Base-by-base conservation (phyloP, 2,329 filamentous ascomycete genomes). In the Fusarium pilosicola region DNA sequence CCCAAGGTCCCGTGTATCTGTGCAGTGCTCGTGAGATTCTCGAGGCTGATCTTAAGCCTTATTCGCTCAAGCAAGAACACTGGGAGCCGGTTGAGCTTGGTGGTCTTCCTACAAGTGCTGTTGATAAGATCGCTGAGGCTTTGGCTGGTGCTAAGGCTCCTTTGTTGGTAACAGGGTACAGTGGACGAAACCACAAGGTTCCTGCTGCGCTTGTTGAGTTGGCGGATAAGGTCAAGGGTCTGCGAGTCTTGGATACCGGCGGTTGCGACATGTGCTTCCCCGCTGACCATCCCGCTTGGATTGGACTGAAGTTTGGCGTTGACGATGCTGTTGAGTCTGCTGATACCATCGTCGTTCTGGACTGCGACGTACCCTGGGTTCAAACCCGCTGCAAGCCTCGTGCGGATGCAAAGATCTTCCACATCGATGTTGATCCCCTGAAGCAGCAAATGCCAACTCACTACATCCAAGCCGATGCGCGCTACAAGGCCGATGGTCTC, bases 311-410 rank as follows among this genome's bases (percentile, higher is more conserved):
- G 48, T 97, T 91, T 76, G 94, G 94, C 7, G 86, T 89, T 6
- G 93, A 97, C 58, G 90, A 93, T 5, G 86, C 87, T 46, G 93
- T 97, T 79, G 88, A 87, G 66, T 90, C 90, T 1, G 94, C 95
- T 1, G 96, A 98, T 80, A 89, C 94, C 17, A 97, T 98, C 67
- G 75, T 98, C 2, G 92, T 97, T 6, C 79, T 97, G 30, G 93
- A 98, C 81, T 97, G 94, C 73, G 95, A 98, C 79, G 94, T 97
- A 0, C 95, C 95, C 0, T 98, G 95, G 94, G 95, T 98, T 62
- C 91, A 92, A n/a, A 96, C 94, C 0, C 90, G 90, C 22, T 90
- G 88, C 81, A 85, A 85, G 72, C 90, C 90, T 1, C 81, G 81
- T 4, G 80, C 83, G 6, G 84, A 86, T 22, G 87, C 88, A 26